These are phyloP conservation scores for Boletales sp. DNA, from an alignment of 768 basidiomycete genomes.

Conservation along the genomic window DNA sequence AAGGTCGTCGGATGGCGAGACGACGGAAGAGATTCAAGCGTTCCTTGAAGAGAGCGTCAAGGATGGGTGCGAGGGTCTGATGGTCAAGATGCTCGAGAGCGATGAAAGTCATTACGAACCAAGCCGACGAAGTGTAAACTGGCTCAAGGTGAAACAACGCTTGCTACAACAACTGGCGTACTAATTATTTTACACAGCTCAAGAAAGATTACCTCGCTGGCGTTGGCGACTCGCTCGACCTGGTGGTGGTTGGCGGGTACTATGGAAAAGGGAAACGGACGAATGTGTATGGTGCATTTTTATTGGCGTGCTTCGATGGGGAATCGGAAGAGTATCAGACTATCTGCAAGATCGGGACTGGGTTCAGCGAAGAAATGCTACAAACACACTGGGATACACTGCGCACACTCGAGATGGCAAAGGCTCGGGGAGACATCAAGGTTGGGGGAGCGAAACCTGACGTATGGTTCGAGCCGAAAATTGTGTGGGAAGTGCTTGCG, in stretches of 20 bases:
- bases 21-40: conserved; percentile 87
- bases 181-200: conserved; percentile 49
- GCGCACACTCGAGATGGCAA: conserved; percentile 69
- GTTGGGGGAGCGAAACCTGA: conserved; percentile 94
- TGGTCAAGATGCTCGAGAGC: conserved; percentile 98
- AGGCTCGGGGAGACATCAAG: conserved; percentile 79
- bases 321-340: conserved; percentile 95
- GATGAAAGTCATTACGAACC: conserved; percentile 95
- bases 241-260: conserved; percentile 97
- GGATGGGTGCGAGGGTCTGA: conserved; percentile 97
- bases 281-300: conserved; percentile 95
- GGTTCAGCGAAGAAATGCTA: conserved; percentile 90
- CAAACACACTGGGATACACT: conserved; percentile 78
- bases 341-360: conserved; percentile 98
- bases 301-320: conserved; percentile 93
- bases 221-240: conserved; percentile 93
- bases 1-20: conserved; percentile 83
- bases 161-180: neutral
- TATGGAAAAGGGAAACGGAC: conserved; percentile 98
- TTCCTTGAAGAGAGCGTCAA: conserved; percentile 97
- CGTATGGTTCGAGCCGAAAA: conserved; percentile 94
- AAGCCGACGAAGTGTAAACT: conserved; percentile 91
- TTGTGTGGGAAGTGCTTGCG: conserved; percentile 98
- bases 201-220: conserved; percentile 99
- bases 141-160: conserved; percentile 78